phyloP scores from a whole-genome alignment of 2,329 filamentous ascomycete species.

The Fusarium torreyae region DNA sequence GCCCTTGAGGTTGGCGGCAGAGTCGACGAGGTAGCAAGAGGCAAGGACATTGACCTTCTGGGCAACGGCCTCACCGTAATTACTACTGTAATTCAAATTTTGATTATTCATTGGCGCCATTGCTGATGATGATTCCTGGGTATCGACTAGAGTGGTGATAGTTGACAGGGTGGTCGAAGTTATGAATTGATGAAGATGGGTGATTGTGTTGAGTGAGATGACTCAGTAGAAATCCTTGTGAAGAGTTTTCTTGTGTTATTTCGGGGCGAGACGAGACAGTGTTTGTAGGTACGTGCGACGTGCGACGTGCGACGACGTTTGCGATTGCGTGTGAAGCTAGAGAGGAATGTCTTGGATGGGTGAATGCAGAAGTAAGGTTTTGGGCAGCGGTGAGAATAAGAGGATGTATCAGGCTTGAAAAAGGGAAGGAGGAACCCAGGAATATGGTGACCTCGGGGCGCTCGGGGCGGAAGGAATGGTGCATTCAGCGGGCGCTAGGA shows the following conservation, averaged over 20 bases:
- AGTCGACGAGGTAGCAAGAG: constrained; percentile 90
- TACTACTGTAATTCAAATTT: constrained; percentile 79
- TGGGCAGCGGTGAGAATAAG: constrained; percentile 44
- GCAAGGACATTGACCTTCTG: constrained; percentile 84
- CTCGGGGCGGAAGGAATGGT: constrained; percentile 37
- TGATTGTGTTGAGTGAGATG: constrained; percentile 19
- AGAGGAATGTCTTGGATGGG: constrained; percentile 23
- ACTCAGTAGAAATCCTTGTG: constrained; percentile 23
- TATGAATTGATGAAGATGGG: constrained; percentile 30
- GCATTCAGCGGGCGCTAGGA: constrained; percentile 14
- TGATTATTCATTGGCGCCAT: constrained; percentile 81
- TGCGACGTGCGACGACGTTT: constrained; percentile 22
- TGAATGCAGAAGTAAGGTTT: constrained; percentile 29
- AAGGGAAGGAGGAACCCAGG: constrained; percentile 25
- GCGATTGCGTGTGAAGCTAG: constrained; percentile 6
- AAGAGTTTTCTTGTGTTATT: constrained; percentile 15
- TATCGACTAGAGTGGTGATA: constrained; percentile 41
- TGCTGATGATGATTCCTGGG: constrained; percentile 51
- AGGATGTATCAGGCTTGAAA: constrained; percentile 14
- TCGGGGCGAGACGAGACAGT: constrained; percentile 8
- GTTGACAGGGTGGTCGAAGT: constrained; percentile 18
- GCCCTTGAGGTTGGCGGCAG: constrained; percentile 79
- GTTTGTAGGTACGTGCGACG: constrained; percentile 5
- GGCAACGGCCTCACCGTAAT: constrained; percentile 79
- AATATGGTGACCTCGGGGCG: constrained; percentile 39